Conservation (phyloP, 495 filamentous ascomycete species). For the Ascobolus immersus region DNA sequence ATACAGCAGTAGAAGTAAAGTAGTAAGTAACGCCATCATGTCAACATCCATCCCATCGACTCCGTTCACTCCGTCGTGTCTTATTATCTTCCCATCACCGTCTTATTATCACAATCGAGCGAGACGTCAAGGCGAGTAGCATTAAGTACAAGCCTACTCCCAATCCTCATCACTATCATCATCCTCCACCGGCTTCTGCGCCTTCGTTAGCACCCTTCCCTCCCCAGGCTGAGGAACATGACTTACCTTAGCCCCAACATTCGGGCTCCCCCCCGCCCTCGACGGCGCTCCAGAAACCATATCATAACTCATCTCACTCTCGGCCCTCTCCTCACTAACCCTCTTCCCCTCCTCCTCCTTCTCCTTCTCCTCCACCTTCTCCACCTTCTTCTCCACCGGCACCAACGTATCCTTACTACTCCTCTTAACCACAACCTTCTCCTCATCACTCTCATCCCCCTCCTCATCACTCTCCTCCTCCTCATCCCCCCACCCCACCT, state of each 20-base stretch:
- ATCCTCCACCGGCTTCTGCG: neutral
- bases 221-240: neutral
- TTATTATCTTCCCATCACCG: too few species aligned
- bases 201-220: neutral
- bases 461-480: neutral
- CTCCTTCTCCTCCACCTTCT: conserved; percentile 15
- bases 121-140: too few species aligned
- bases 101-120: too few species aligned
- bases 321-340: conserved; percentile 10
- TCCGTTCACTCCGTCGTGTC: too few species aligned
- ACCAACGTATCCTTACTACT: neutral
- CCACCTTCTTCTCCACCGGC: neutral
- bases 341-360: conserved; percentile 14
- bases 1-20: too few species aligned
- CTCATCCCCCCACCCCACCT: neutral
- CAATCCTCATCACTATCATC: conserved; percentile 1
- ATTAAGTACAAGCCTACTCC: neutral
- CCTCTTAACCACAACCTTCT: conserved; percentile 1
- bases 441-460: too few species aligned
- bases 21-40: too few species aligned
- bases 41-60: too few species aligned
- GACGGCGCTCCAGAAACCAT: conserved; percentile 14
- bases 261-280: conserved; percentile 1
- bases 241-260: neutral
- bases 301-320: conserved; percentile 16